Percentiles rank a stretch among this genome's conserved stretches.
phyloP scores from a whole-genome alignment of 345 rosid genomes.

The Noccaea caerulescens region DNA sequence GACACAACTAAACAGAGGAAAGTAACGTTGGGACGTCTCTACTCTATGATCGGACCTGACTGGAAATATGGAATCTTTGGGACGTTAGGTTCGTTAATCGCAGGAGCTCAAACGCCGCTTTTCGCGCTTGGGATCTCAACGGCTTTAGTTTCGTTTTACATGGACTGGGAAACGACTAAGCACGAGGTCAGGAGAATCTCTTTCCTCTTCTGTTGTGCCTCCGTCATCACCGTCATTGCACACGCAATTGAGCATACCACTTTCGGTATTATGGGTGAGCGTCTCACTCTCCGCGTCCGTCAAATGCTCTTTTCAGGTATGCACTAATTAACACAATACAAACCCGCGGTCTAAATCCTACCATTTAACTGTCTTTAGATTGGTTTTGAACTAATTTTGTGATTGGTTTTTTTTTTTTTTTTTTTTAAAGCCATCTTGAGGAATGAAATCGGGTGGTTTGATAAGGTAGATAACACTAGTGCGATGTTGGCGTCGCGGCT shows the following conservation, averaged over 20 bases:
- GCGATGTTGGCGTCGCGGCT: constrained; percentile 82
- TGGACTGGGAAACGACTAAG: constrained; percentile 90
- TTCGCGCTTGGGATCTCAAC: constrained; percentile 94
- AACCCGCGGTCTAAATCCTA: neutral
- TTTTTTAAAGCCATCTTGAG: constrained; percentile 69
- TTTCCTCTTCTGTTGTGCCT: constrained; percentile 66
- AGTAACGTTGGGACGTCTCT: constrained; percentile 65
- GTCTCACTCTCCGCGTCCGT: constrained; percentile 89
- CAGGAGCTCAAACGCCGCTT: constrained; percentile 92
- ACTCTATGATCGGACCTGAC: constrained; percentile 81
- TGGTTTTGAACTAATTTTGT: neutral
- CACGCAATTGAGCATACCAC: constrained; percentile 69
- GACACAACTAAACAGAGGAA: constrained; percentile 48
- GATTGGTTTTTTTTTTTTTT: neutral
- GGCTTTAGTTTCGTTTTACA: constrained; percentile 87
- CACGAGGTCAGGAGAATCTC: constrained; percentile 78
- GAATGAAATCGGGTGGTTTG: constrained; percentile 97
- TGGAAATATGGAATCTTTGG: constrained; percentile 85
- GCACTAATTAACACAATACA: neutral
- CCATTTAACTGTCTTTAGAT: neutral
- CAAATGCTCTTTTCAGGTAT: constrained; percentile 82
- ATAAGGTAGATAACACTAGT: constrained; percentile 74
- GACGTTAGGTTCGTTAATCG: constrained; percentile 57
- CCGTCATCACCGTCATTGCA: constrained; percentile 62
- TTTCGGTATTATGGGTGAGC: constrained; percentile 92